Base-by-base conservation (phyloP, 139 green algal species). In the Limnomonas spitsbergensis region DNA sequence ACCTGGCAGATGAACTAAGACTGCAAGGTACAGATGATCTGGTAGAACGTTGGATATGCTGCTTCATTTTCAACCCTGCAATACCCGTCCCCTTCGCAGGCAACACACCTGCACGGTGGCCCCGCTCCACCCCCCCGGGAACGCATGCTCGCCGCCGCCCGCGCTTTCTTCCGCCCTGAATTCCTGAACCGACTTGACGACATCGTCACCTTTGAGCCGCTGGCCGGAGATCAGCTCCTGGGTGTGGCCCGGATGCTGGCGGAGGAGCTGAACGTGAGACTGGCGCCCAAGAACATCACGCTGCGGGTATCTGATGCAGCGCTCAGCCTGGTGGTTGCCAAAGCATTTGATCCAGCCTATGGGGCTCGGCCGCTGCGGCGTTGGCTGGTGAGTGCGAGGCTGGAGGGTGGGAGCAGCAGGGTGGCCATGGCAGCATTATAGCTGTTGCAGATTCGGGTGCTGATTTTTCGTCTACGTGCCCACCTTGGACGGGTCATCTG, bases 181-280 rank as follows among this genome's bases (percentile, higher is more conserved):
- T 91, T 98, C 52, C 82, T 97, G 26, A 98, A 98, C 83, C 81
- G 92, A 7, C 71, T 97, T 31, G 94, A 97, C 77, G 93, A 97
- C 67, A 90, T 97, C 38, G 89, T 96, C 4, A 77, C 96, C 39
- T 98, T 98, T 78, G 86, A 94, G 47, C 89, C 93, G 7, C 87
- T 98, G 31, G 34, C 66, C 27, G 72, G 74, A 6, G 27, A 76
- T 1, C 82, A 96, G 82, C 86, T 98, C 53, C 79, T 87, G 36
- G 76, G 85, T 32, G 86, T 98, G 14, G 93, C 92, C 27, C 80
- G 89, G 34, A 75, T 96, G 36, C 87, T 93, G 81, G 83, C 92
- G 24, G 14, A 61, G 1, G 86, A 94, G 77, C 80, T 97, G 34
- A 83, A 88, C 31, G 70, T 78, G 36, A 81, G 94, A n/a, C 85